phyloP scores from a whole-genome alignment of 495 filamentous ascomycete genomes.

The Hyaloscypha variabilis region DNA sequence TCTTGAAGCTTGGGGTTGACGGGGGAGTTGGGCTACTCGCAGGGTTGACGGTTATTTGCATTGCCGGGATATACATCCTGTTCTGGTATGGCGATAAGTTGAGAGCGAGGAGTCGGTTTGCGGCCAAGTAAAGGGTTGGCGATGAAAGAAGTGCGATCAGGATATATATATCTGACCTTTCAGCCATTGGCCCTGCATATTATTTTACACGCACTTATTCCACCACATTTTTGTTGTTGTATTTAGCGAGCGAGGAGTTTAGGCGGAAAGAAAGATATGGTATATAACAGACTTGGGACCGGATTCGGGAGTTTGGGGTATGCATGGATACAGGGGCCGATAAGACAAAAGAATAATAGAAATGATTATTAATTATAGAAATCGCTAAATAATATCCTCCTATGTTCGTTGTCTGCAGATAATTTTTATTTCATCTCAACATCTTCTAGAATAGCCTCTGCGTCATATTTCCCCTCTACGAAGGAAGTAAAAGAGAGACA shows the following conservation, averaged over 20 bases:
- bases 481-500: background rate
- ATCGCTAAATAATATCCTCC: background rate
- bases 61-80: constrained; percentile 27
- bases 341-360: background rate
- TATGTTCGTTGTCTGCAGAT: background rate
- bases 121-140: constrained; percentile 17
- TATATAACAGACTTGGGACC: constrained; percentile 5
- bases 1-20: constrained; percentile 45
- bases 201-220: constrained; percentile 19
- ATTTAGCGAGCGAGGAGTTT: constrained; percentile 22
- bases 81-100: constrained; percentile 13
- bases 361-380: constrained; percentile 1
- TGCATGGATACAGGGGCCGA: background rate
- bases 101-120: constrained; percentile 42
- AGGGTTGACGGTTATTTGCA: constrained; percentile 35
- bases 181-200: constrained; percentile 19
- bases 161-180: constrained; percentile 20
- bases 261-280: constrained; percentile 19
- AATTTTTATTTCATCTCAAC: background rate
- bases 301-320: background rate
- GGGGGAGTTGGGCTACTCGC: constrained; percentile 50
- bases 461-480: background rate
- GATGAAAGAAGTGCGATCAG: constrained; percentile 16
- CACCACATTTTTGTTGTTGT: constrained; percentile 18
- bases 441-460: background rate